These are phyloP conservation scores for Microbotryum saponariae DNA, from an alignment of 1,284 basidiomycete species.

Conservation along the genomic window DNA sequence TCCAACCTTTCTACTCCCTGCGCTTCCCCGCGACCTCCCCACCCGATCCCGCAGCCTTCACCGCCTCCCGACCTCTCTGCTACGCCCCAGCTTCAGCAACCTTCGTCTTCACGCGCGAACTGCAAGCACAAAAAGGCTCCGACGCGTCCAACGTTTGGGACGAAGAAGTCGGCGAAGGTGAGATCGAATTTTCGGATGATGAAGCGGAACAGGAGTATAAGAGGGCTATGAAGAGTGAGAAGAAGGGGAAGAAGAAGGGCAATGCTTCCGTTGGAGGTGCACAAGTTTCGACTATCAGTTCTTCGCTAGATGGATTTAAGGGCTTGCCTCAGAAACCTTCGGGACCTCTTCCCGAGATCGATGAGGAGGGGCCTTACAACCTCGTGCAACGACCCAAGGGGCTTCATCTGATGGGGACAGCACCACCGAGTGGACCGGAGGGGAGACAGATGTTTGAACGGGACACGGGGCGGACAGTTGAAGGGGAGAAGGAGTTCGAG, in stretches of 20 bases:
- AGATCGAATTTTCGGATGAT: conserved; percentile 83
- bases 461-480: background rate
- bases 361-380: background rate
- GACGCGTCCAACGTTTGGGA: conserved; percentile 88
- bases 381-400: too few species aligned
- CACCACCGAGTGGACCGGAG: conserved; percentile 18
- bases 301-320: too few species aligned
- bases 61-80: conserved; percentile 55
- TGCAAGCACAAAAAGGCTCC: conserved; percentile 62
- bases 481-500: conserved; percentile 30
- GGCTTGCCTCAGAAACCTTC: conserved; percentile 8
- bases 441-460: conserved; percentile 27
- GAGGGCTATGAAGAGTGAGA: conserved; percentile 39
- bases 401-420: conserved; percentile 11
- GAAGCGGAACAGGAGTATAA: conserved; percentile 69
- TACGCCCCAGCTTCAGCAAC: conserved; percentile 67
- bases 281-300: too few species aligned
- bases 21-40: conserved; percentile 41
- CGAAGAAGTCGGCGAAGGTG: conserved; percentile 75
- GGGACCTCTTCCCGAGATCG: conserved; percentile 23
- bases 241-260: conserved; percentile 10
- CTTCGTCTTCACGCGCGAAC: conserved; percentile 64
- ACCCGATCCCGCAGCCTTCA: conserved; percentile 46
- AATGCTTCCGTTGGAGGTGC: background rate
- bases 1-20: conserved; percentile 73